Evolutionary conservation across 2,329 filamentous ascomycete genomes (phyloP).

Genomic region (Neofusicoccum ribis): DNA sequence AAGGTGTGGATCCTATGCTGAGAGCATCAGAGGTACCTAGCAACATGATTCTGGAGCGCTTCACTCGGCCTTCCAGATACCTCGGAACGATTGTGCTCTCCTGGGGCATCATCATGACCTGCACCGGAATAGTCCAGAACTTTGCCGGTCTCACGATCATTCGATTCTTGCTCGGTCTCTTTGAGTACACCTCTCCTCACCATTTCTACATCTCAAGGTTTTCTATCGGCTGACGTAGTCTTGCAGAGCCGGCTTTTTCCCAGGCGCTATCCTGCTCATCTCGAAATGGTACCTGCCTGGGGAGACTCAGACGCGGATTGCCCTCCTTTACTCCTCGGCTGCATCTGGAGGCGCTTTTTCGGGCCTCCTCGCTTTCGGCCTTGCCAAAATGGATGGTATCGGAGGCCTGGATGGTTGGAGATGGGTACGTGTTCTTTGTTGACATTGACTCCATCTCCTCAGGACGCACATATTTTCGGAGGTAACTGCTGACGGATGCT

Average conservation of each 20-base stretch:
- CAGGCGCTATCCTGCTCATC: constrained; percentile 49
- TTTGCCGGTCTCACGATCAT: constrained; percentile 50
- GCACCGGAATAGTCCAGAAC: constrained; percentile 49
- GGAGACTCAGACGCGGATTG: constrained; percentile 56
- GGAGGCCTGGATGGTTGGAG: constrained; percentile 39
- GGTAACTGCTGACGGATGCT: neutral
- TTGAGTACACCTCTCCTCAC: constrained; percentile 25
- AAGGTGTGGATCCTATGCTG: neutral
- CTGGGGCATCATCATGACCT: constrained; percentile 45
- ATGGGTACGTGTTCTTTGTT: constrained; percentile 24
- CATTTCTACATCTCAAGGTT: neutral
- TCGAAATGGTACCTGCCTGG: constrained; percentile 61
- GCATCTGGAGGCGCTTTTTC: constrained; percentile 58
- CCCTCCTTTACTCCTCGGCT: constrained; percentile 57
- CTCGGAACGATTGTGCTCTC: constrained; percentile 42
- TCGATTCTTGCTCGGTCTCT: constrained; percentile 41
- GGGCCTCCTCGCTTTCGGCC: constrained; percentile 54
- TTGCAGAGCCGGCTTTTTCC: constrained; percentile 29
- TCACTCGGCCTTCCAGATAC: constrained; percentile 45
- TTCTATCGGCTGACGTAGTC: neutral
- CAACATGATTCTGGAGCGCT: constrained; percentile 60
- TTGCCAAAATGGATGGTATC: constrained; percentile 59
- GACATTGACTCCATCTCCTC: neutral
- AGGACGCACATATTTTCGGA: too few species aligned
- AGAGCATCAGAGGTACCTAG: constrained; percentile 45